phyloP scores from a whole-genome alignment of 1,139 yeast genomes.

The Hyphopichia pseudoburtonii region DNA sequence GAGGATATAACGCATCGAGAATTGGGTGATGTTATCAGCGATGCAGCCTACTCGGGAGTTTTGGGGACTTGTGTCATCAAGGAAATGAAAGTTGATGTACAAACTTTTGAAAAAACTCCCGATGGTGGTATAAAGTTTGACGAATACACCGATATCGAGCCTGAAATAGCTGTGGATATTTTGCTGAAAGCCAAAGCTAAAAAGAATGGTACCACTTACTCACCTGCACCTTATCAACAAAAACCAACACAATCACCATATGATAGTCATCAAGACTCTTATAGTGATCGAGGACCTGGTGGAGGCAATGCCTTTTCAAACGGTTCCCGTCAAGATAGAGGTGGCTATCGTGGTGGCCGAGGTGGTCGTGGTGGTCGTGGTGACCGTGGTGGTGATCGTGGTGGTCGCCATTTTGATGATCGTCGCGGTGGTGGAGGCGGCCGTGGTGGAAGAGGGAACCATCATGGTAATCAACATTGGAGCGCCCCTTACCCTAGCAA shows the following conservation, averaged over 20 bases:
- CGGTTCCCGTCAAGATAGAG: slow-evolving; percentile 6
- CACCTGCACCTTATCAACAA: slow-evolving; percentile 19
- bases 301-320: slow-evolving; percentile 6
- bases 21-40: slow-evolving; percentile 58
- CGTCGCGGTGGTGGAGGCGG: slow-evolving; percentile 7
- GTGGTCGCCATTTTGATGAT: slow-evolving; percentile 7
- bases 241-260: too few relatives aligned
- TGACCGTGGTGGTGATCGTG: slow-evolving; percentile 8
- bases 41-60: slow-evolving; percentile 81
- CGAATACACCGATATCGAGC: slow-evolving; percentile 70
- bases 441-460: slow-evolving; percentile 3
- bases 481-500: not conserved
- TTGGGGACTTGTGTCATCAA: slow-evolving; percentile 70
- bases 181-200: slow-evolving; percentile 29
- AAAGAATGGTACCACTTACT: slow-evolving; percentile 28
- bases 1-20: slow-evolving; percentile 50
- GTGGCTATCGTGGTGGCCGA: slow-evolving; percentile 3
- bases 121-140: slow-evolving; percentile 80
- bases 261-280: not conserved
- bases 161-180: slow-evolving; percentile 62
- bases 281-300: slow-evolving; percentile 4
- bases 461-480: slow-evolving; percentile 5
- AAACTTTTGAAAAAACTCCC: slow-evolving; percentile 65
- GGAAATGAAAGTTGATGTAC: slow-evolving; percentile 61
- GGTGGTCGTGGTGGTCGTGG: slow-evolving; percentile 8